Percentiles rank a stretch among this genome's conserved stretches.
Conservation (phyloP, 1,284 basidiomycete genomes). For the Psilocybe mexicana region DNA sequence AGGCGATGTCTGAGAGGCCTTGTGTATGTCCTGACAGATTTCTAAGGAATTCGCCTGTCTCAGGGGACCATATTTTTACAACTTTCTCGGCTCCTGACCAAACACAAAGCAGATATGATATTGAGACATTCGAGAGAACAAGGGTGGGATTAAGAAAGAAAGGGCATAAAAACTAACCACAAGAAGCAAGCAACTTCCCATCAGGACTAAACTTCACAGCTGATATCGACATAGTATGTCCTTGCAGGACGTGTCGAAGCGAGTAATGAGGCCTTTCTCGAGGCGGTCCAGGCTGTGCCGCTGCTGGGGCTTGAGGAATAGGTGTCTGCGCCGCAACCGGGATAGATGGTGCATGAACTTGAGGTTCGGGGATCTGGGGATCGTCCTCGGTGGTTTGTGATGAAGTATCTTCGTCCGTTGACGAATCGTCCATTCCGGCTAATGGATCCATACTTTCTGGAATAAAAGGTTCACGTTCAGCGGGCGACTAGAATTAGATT, state of each 20-base stretch:
- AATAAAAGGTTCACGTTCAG: background rate
- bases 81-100: constrained; percentile 68
- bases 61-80: constrained; percentile 80
- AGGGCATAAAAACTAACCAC: constrained; percentile 50
- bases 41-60: constrained; percentile 74
- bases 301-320: constrained; percentile 30
- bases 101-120: background rate
- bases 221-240: constrained; percentile 78
- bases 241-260: constrained; percentile 62
- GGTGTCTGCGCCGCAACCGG: constrained; percentile 27
- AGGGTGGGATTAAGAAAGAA: background rate
- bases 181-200: constrained; percentile 77
- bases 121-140: constrained; percentile 12
- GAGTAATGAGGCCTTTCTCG: constrained; percentile 71
- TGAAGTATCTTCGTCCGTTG: constrained; percentile 74
- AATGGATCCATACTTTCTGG: constrained; percentile 35
- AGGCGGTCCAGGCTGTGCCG: constrained; percentile 23
- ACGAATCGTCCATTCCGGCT: constrained; percentile 62
- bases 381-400: constrained; percentile 85
- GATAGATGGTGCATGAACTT: constrained; percentile 35
- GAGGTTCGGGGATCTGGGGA: constrained; percentile 66
- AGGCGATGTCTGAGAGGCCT: constrained; percentile 87
- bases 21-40: constrained; percentile 74
- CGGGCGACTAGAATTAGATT: background rate
- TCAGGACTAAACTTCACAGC: constrained; percentile 86